Percentiles rank a stretch among this genome's conserved stretches.
phyloP scores from a whole-genome alignment of 768 basidiomycete species.

The Mycena galopus region DNA sequence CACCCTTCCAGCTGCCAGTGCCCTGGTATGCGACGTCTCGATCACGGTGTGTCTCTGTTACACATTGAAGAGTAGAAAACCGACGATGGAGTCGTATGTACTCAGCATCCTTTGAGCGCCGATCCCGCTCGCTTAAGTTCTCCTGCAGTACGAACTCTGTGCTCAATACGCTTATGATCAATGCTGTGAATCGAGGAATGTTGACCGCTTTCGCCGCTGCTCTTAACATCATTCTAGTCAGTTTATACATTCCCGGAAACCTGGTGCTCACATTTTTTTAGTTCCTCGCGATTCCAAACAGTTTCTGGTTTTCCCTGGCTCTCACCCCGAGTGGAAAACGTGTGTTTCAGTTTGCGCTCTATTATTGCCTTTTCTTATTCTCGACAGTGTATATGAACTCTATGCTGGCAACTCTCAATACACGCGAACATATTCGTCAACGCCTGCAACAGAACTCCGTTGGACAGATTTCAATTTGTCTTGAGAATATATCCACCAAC shows the following conservation, averaged over 20 bases:
- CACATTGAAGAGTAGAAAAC: constrained; percentile 28
- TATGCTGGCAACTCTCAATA: constrained; percentile 23
- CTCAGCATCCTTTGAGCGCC: constrained; percentile 8
- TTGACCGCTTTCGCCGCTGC: constrained; percentile 37
- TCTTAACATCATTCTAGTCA: constrained; percentile 38
- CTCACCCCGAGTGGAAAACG: constrained; percentile 39
- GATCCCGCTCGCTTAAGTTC: constrained; percentile 1
- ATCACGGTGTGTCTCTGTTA: constrained; percentile 33
- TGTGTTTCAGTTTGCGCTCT: constrained; percentile 4
- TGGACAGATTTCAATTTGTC: neutral
- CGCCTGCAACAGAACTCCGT: neutral
- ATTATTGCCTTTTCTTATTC: neutral
- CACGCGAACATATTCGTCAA: neutral
- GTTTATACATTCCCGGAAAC: neutral
- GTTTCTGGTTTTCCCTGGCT: constrained; percentile 42
- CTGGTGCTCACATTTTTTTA: constrained; percentile 5
- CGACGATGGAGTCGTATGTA: constrained; percentile 11
- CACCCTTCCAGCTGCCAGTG: constrained; percentile 31
- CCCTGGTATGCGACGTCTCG: constrained; percentile 35
- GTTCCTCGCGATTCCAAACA: constrained; percentile 37
- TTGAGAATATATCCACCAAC: neutral
- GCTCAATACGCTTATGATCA: constrained; percentile 38
- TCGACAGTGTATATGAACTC: constrained; percentile 31
- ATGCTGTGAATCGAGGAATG: constrained; percentile 40
- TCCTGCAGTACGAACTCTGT: constrained; percentile 37